These are phyloP conservation scores for Puccinia polysora DNA, from an alignment of 1,284 basidiomycete species.

Conservation along the genomic window DNA sequence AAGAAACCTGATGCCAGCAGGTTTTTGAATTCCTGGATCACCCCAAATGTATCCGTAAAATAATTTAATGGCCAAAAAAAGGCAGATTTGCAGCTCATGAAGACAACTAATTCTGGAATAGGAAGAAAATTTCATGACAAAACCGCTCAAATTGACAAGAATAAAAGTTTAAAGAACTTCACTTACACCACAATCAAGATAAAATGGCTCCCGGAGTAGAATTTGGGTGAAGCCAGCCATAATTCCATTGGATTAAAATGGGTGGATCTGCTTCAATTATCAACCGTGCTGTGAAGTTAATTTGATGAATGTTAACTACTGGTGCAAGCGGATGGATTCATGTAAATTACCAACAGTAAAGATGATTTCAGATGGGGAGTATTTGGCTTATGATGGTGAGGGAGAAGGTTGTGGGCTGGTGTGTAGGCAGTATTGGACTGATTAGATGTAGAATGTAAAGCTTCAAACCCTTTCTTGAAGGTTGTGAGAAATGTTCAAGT, in stretches of 20 bases:
- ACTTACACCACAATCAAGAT: conserved; percentile 36
- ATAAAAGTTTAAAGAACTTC: not conserved
- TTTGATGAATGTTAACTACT: conserved; percentile 7
- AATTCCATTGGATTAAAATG: conserved; percentile 3
- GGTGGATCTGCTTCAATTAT: not conserved
- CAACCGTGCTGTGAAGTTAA: not conserved
- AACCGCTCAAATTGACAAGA: not conserved
- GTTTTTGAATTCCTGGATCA: conserved; percentile 23
- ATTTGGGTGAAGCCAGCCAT: conserved; percentile 31
- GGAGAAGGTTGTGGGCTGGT: not conserved
- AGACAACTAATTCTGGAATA: conserved; percentile 37
- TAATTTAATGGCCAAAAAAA: conserved; percentile 31
- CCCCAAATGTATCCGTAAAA: conserved; percentile 32
- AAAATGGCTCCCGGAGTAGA: conserved; percentile 26
- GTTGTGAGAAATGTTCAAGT: conserved; percentile 30
- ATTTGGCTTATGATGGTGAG: not conserved
- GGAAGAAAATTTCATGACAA: not conserved
- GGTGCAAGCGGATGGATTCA: conserved; percentile 2
- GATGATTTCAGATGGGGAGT: not conserved
- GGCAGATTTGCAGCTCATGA: conserved; percentile 36
- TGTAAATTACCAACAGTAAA: conserved; percentile 3
- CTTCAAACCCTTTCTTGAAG: conserved; percentile 25
- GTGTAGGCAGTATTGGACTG: not conserved
- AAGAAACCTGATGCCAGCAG: conserved; percentile 23
- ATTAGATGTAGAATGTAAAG: not conserved